These are phyloP conservation scores for Ceratobasidium sp. DNA, from an alignment of 1,284 basidiomycete genomes.

Conservation along the genomic window DNA sequence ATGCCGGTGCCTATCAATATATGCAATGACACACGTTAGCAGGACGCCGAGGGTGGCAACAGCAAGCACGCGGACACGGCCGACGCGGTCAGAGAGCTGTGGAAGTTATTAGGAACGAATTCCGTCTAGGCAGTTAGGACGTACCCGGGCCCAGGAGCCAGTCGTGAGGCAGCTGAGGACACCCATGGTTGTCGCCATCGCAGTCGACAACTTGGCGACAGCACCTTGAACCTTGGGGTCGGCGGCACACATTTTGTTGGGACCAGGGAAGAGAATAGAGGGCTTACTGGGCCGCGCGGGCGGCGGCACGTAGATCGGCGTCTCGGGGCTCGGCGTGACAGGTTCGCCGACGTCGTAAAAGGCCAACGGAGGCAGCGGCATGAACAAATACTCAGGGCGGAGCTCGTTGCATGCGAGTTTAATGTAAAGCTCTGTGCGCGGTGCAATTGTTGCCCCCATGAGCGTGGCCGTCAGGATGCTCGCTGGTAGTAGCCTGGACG, in stretches of 20 bases:
- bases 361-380: slow-evolving; percentile 10
- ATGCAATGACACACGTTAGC: slow-evolving; percentile 57
- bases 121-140: slow-evolving; percentile 49
- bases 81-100: slow-evolving; percentile 81
- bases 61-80: slow-evolving; percentile 74
- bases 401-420: slow-evolving; percentile 46
- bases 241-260: slow-evolving; percentile 43
- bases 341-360: not conserved
- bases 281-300: slow-evolving; percentile 19
- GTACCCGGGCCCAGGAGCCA: slow-evolving; percentile 64
- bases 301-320: slow-evolving; percentile 28
- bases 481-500: slow-evolving; percentile 41
- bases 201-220: slow-evolving; percentile 45
- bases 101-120: not conserved
- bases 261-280: slow-evolving; percentile 38
- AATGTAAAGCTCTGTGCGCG: slow-evolving; percentile 46
- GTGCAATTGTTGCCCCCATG: slow-evolving; percentile 42
- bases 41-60: slow-evolving; percentile 72
- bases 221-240: slow-evolving; percentile 45
- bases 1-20: not conserved
- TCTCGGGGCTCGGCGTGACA: not conserved
- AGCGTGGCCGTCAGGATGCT: slow-evolving; percentile 23
- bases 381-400: slow-evolving; percentile 44
- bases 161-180: slow-evolving; percentile 46
- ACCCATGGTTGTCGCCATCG: slow-evolving; percentile 44